Base-by-base conservation (phyloP, 2,329 filamentous ascomycete genomes). In the Pseudocercospora ulei region DNA sequence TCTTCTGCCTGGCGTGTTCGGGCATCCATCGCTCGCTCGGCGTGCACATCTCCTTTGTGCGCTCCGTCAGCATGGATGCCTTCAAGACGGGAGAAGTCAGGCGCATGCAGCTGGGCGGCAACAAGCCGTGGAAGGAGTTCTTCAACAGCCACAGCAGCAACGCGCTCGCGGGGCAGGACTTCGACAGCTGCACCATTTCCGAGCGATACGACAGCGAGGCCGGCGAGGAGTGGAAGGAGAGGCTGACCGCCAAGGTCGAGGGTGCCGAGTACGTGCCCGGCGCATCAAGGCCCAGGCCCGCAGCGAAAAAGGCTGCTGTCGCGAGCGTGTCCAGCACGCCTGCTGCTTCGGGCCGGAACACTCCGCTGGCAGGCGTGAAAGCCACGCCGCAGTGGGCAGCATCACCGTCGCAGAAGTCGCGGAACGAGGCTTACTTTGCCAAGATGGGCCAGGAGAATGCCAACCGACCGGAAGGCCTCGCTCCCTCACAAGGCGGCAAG, bases 21-120 rank as follows among this genome's bases (percentile, higher is more conserved):
- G 90, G 90, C 53, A 83, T 90, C 37, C 90, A 98, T 66, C 82
- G 90, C 48, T 86, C 86, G 2, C 76, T 98, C 18, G 90, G 90
- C 46, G 90, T 98, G 22, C 90, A 98, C 69, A 94, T 98, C 63
- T 94, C 86, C 60, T 98, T 98, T 66, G 87, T 98, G 49, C 82
- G 90, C 44, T 90, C 82, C 56, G 90, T 96, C 58, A 94, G 85
- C 46, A 98, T 98, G 90, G 90, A 98, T 67, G 86, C 86, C 41
- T 96, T 98, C 71, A 98, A 98, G 64, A 76, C 78, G 49, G 74
- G 75, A 55, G 90, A 98, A 65, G 88, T 96, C 56, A 80, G 84
- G 64, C 81, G 87, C 51, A 96, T 98, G 90, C 77, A 87, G 43
- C 70, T 82, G 13, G 90, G 88, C 29, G 90, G 90, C 38, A 98